phyloP scores from a whole-genome alignment of 805 yeast genomes.

The Torulaspora indica region DNA sequence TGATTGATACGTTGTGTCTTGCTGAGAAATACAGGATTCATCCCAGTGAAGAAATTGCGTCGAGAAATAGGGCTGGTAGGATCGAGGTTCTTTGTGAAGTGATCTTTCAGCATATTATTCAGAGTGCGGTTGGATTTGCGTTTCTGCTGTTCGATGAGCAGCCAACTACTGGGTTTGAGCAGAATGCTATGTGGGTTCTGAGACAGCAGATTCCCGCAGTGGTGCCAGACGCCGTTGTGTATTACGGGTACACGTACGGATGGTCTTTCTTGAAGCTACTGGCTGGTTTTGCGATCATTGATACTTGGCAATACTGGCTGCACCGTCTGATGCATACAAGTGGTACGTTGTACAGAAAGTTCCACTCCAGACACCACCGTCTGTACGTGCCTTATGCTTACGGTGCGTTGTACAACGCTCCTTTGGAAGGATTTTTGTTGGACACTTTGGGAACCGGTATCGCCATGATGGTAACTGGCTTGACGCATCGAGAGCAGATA shows the following conservation, averaged over 20 bases:
- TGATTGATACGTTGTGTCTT: conserved; percentile 66
- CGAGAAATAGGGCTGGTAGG: conserved; percentile 70
- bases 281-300: conserved; percentile 69
- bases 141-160: conserved; percentile 54
- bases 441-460: conserved; percentile 92
- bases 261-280: conserved; percentile 53
- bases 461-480: conserved; percentile 56
- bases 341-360: conserved; percentile 65
- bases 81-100: conserved; percentile 76
- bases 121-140: conserved; percentile 61
- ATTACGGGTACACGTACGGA: conserved; percentile 57
- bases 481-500: conserved; percentile 73
- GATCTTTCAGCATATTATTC: conserved; percentile 76
- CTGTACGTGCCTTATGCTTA: conserved; percentile 94
- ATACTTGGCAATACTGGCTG: conserved; percentile 91
- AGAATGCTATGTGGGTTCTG: conserved; percentile 43
- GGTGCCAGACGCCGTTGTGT: conserved; percentile 48
- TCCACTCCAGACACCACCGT: conserved; percentile 93
- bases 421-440: conserved; percentile 86
- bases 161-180: conserved; percentile 51
- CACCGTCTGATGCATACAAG: conserved; percentile 87
- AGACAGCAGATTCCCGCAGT: conserved; percentile 33
- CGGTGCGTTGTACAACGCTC: conserved; percentile 93
- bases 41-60: conserved; percentile 77
- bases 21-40: conserved; percentile 86